Base-by-base conservation (phyloP, 2,329 filamentous ascomycete genomes). In the Hypoxylon rubiginosum region DNA sequence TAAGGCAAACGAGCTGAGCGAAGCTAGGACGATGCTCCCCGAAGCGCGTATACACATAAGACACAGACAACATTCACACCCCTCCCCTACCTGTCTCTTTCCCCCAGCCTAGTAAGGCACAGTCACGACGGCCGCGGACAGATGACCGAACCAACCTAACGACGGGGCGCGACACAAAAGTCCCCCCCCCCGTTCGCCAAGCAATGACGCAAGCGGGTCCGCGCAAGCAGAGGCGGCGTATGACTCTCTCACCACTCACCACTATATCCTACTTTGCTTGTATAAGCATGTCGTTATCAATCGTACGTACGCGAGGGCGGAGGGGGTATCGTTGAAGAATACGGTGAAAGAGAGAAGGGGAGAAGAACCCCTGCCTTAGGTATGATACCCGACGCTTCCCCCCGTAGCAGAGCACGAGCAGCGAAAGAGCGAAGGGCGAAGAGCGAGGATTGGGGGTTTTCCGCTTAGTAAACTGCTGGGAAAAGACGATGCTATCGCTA, bases 271-370 rank as follows among this genome's bases (percentile, higher is more conserved):
- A 10, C 39, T 19, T 9, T 15, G 15, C 34, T 39, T 15, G 34
- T 3, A 13, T 19, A 43, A 10, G 8, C 13, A 21, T 17, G 7
- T n/a, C 19, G n/a, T 43, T 17, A n/a, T 21, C n/a, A 7, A 43
- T 6, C 3, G 17, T 17, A 17, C 3, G 4, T 43, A 19, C n/a
- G 62, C 30, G 50, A 41, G 24, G 7, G 19, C 30, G 36, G 28
- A 15, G 43, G 58, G 28, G 32, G 36, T 21, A 62, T 51, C 58
- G 43, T 51, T 51, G 43, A 58, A 36, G 26, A 49, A 51, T 19
- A 19, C 17, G 15, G 21, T 21, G 39, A 4, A n/a, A 15, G 34
- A 19, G 17, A 8, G 39, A 41, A 4, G 17, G 15, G n/a, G 8
- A 41, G n/a, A 41, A 19, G 4, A 43, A 43, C 2, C 39, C 39